Evolutionary conservation across 305 asterid genomes (phyloP), one percentile per base, ranked within the genome.

Genomic region (Fraxinus latifolia): DNA sequence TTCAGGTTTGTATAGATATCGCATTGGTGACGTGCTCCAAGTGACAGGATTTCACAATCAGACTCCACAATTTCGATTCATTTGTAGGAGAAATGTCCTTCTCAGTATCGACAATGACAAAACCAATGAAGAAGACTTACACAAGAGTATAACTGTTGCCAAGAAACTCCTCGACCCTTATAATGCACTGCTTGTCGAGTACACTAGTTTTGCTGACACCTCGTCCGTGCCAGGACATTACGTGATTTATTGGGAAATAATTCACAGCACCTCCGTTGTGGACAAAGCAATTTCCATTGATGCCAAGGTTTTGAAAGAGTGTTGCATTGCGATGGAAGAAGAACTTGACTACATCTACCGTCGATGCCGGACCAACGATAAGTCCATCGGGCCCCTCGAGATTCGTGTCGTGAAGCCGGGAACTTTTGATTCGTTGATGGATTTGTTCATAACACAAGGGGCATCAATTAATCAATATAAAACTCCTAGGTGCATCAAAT

Each of bases 141-240:
- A 93, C 90, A 90, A 88, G 83, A 90, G 92, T 89, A 87, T 92
- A 77, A 86, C 88, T 21, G 89, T 82, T 39, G 90, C 92, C 53
- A 84, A 82, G 82, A 84, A 81, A 75, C 90, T 82, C 72, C 83
- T 92, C 17, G 94, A 88, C 86, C 92, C 93, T 23, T 85, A 85
- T 83, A 86, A 88, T 70, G 88, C 91, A 2, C 87, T 89, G 74
- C 93, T 92, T 15, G 85, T 90, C 6, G 97, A 93, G 83, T 92
- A 93, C 89, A 93, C 97, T 27, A 92, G 97, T 85, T 89, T 84
- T 77, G 95, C 97, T n/a, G 97, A 93, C 82, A 81, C 95, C 23
- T 84, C 93, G 39, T 84, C 91, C 23, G 83, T 89, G 62, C 97
- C 97, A 19, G 97, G 97, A 29, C 97, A 93, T 89, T 93, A 93